These are phyloP conservation scores for Euphrasia arctica DNA, from an alignment of 305 asterid genomes.

Conservation along the genomic window DNA sequence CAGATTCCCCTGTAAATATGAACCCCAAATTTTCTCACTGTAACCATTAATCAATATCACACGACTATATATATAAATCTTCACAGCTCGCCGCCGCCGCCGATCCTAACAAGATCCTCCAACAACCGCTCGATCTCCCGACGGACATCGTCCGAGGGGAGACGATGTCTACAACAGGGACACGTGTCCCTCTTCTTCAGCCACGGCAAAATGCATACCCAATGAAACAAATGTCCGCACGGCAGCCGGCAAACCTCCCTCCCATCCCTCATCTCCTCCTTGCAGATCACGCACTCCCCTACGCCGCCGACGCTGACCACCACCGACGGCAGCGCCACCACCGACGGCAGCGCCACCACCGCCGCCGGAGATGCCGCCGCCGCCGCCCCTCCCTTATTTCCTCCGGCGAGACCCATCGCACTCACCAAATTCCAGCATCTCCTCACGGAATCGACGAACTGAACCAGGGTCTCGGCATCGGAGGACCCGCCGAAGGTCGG, in stretches of 20 bases:
- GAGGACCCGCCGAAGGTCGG: slow-evolving; percentile 51
- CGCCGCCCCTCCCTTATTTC: slow-evolving; percentile 30
- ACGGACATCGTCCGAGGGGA: slow-evolving; percentile 73
- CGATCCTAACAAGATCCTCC: slow-evolving; percentile 46
- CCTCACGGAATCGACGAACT: slow-evolving; percentile 50
- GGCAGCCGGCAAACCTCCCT: slow-evolving; percentile 86
- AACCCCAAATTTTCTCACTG: not conserved
- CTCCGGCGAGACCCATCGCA: slow-evolving; percentile 35
- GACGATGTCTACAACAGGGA: slow-evolving; percentile 80
- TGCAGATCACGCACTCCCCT: slow-evolving; percentile 75
- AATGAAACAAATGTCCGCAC: slow-evolving; percentile 77
- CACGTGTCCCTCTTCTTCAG: slow-evolving; percentile 66
- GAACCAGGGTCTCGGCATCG: slow-evolving; percentile 35
- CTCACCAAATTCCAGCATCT: slow-evolving; percentile 56
- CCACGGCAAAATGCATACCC: slow-evolving; percentile 79
- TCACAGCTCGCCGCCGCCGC: slow-evolving; percentile 27
- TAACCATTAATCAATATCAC: not conserved
- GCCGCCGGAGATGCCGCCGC: slow-evolving; percentile 56
- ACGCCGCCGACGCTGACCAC: slow-evolving; percentile 25
- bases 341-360: slow-evolving; percentile 75
- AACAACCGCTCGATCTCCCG: slow-evolving; percentile 73
- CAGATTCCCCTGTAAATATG: no score
- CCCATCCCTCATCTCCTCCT: slow-evolving; percentile 70
- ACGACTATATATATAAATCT: not conserved
- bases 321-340: slow-evolving; percentile 60